phyloP scores from a whole-genome alignment of 2,329 filamentous ascomycete species.

The Diaporthe citrichinensis region DNA sequence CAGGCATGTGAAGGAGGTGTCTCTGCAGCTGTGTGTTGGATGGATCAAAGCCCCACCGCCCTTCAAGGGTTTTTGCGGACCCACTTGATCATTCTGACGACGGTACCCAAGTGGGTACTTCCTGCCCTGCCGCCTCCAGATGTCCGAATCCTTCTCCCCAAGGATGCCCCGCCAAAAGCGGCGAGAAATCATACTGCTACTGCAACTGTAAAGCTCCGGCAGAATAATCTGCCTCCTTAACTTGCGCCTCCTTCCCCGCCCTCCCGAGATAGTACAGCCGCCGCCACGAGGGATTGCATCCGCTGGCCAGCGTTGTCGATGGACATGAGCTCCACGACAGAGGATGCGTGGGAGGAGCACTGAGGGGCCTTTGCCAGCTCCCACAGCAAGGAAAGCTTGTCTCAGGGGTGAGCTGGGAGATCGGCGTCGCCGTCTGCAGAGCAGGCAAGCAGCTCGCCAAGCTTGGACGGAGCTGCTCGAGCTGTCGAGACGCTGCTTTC shows the following conservation, averaged over 20 bases:
- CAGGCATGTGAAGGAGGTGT: slow-evolving; percentile 33
- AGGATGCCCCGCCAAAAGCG: slow-evolving; percentile 34
- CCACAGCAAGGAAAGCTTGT: slow-evolving; percentile 29
- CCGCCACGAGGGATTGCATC: background rate
- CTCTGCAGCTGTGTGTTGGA: background rate
- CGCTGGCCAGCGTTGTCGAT: background rate
- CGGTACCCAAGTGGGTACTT: slow-evolving; percentile 17
- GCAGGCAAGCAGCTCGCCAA: slow-evolving; percentile 34
- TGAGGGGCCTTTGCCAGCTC: slow-evolving; percentile 5
- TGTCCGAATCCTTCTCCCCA: slow-evolving; percentile 20
- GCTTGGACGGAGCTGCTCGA: slow-evolving; percentile 34
- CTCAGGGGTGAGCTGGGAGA: slow-evolving; percentile 39
- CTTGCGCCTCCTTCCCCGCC: background rate
- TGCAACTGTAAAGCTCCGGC: slow-evolving; percentile 7
- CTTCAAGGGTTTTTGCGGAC: slow-evolving; percentile 19
- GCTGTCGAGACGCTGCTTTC: slow-evolving; percentile 19
- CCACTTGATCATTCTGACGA: slow-evolving; percentile 31
- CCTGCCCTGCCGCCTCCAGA: slow-evolving; percentile 8
- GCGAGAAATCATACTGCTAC: slow-evolving; percentile 17
- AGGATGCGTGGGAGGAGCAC: background rate
- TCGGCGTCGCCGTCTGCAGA: slow-evolving; percentile 41
- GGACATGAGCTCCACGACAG: background rate
- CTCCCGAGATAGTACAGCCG: background rate
- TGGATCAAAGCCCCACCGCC: slow-evolving; percentile 20
- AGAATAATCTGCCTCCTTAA: slow-evolving; percentile 14